Percentiles rank a stretch among this genome's conserved stretches.
phyloP scores from a whole-genome alignment of 305 asterid species.

The Petunia hybrid region DNA sequence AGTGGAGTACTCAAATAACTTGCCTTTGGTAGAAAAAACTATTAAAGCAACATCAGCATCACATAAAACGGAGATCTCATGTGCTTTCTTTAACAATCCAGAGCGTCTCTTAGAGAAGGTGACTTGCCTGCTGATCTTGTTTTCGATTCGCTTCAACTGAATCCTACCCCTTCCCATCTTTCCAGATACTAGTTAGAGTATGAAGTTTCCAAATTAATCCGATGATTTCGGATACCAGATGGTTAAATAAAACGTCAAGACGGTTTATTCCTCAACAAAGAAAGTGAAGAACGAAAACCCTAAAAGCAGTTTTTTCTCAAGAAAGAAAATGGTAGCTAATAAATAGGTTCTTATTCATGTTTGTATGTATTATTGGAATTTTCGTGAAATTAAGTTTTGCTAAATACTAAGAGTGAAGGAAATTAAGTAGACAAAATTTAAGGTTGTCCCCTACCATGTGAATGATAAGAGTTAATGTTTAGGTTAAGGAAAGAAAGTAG shows the following conservation, averaged over 20 bases:
- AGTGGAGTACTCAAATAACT: constrained; percentile 65
- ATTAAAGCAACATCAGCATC: constrained; percentile 79
- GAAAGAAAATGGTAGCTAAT: neutral
- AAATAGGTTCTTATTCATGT: neutral
- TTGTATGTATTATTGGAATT: neutral
- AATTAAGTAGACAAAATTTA: neutral
- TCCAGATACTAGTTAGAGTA: neutral
- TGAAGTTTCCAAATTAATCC: neutral
- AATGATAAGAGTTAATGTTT: neutral
- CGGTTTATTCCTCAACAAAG: neutral
- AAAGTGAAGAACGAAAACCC: neutral
- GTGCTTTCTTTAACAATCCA: constrained; percentile 71
- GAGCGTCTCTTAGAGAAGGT: constrained; percentile 76
- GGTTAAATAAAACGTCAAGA: neutral
- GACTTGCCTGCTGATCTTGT: constrained; percentile 77
- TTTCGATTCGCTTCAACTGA: constrained; percentile 72
- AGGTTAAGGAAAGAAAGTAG: neutral
- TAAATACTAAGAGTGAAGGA: neutral
- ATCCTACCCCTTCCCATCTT: constrained; percentile 79
- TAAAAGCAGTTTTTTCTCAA: neutral
- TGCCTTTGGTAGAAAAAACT: constrained; percentile 69
- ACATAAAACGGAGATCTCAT: constrained; percentile 79
- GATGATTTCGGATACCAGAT: neutral
- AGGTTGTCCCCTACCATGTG: constrained; percentile 5
- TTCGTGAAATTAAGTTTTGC: neutral